Evolutionary conservation across 345 rosid genomes (phyloP).

Genomic region (Raphanus raphanistrum): DNA sequence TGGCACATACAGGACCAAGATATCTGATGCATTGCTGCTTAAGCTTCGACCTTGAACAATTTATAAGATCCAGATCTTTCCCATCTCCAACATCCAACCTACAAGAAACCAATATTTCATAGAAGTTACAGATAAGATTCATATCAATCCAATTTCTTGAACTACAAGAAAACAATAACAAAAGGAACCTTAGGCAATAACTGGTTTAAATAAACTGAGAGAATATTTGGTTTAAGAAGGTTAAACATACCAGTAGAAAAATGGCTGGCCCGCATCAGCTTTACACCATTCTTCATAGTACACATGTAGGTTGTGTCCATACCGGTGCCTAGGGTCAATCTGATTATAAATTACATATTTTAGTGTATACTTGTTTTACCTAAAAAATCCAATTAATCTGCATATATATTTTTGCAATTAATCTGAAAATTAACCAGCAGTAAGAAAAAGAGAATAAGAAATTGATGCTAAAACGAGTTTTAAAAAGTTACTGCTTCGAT

Average conservation of each 20-base stretch:
- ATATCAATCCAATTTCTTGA: conserved; percentile 1
- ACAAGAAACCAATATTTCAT: not conserved
- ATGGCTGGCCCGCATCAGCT: conserved; percentile 80
- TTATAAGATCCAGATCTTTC: conserved; percentile 64
- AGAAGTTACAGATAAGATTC: not conserved
- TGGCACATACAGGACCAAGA: conserved; percentile 79
- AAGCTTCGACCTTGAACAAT: conserved; percentile 67
- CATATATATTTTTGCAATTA: not conserved
- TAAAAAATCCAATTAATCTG: not conserved
- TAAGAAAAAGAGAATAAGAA: not conserved
- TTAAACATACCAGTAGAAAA: conserved; percentile 70
- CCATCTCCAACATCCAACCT: conserved; percentile 96
- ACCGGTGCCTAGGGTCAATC: conserved; percentile 96
- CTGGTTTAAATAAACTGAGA: not conserved
- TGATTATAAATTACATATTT: conserved; percentile 12
- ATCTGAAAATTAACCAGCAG: not conserved
- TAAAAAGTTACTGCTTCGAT: conserved; percentile 55
- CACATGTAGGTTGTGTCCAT: conserved; percentile 72
- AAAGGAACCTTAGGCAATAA: conserved; percentile 1
- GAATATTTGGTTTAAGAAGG: not conserved
- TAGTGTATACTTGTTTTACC: not conserved
- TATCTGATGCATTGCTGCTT: conserved; percentile 79
- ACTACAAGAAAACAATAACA: conserved; percentile 12
- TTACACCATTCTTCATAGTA: conserved; percentile 81
- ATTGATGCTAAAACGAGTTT: not conserved